Percentiles rank a stretch among this genome's conserved stretches.
phyloP scores from a whole-genome alignment of 176 grass and related monocot genomes.

The Triticum urartu region DNA sequence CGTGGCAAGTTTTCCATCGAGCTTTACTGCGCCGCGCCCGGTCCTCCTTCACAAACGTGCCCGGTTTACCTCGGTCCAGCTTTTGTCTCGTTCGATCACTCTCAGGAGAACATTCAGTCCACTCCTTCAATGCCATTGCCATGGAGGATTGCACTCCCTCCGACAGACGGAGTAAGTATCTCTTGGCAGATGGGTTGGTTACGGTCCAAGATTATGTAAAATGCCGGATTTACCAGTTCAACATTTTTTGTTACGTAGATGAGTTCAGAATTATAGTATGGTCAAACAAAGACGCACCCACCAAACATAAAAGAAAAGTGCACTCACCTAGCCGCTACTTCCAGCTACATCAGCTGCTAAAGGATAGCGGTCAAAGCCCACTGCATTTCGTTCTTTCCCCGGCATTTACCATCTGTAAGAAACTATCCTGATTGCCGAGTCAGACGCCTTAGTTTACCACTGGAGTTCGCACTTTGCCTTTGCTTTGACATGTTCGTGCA shows the following conservation, averaged over 20 bases:
- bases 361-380: slow-evolving; percentile 24
- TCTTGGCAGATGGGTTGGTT: not conserved
- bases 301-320: not conserved
- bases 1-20: not conserved
- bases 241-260: too few relatives aligned
- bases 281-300: slow-evolving; percentile 1
- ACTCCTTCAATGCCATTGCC: not conserved
- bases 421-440: not conserved
- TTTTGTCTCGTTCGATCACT: not conserved
- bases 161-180: too few relatives aligned
- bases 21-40: not conserved
- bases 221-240: too few relatives aligned
- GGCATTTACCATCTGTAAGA: not conserved
- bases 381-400: not conserved
- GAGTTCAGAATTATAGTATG: not conserved
- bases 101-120: slow-evolving; percentile 2
- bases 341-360: not conserved
- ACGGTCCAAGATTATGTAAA: not conserved
- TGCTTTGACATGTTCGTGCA: not conserved
- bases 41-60: not conserved
- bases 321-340: not conserved
- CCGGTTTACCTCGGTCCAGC: not conserved
- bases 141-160: too few relatives aligned
- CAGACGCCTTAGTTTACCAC: not conserved
- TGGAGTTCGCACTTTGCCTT: not conserved